Evolutionary conservation across 148 eudicot species (phyloP).

Genomic region (Vaccinium macrocarpon): DNA sequence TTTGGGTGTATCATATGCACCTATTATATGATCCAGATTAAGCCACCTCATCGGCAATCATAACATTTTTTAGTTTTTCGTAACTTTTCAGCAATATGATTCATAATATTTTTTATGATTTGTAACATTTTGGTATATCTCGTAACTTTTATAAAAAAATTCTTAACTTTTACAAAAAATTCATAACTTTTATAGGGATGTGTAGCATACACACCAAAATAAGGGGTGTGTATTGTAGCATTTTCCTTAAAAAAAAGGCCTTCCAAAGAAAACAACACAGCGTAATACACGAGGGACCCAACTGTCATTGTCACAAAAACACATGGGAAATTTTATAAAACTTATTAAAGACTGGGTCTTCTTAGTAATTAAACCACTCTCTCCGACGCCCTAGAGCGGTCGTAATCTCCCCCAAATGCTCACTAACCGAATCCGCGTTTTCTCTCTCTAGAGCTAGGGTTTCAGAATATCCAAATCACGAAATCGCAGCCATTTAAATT

Average conservation of each 20-base stretch:
- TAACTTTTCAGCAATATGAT: too few species aligned
- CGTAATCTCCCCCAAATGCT: background rate
- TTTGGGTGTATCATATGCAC: too few species aligned
- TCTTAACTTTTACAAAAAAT: too few species aligned
- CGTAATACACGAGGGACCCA: background rate
- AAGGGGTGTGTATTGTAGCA: too few species aligned
- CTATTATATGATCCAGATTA: too few species aligned
- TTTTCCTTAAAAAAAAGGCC: background rate
- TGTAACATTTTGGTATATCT: too few species aligned
- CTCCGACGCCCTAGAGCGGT: constrained; percentile 6
- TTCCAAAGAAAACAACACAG: background rate
- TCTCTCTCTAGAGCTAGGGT: constrained; percentile 2
- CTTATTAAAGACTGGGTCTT: background rate
- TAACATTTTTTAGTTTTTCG: too few species aligned
- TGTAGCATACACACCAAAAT: too few species aligned
- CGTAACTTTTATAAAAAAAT: too few species aligned
- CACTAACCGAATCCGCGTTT: background rate
- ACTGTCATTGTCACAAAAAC: background rate
- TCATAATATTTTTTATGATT: too few species aligned
- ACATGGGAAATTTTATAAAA: background rate
- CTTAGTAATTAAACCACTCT: background rate
- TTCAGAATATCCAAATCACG: background rate
- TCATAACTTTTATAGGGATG: too few species aligned
- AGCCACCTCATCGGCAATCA: too few species aligned
- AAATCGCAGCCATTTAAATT: background rate